Percentiles rank a stretch among this genome's conserved stretches.
Evolutionary conservation across 345 rosid species (phyloP).

Genomic region (Lepidium didymum): DNA sequence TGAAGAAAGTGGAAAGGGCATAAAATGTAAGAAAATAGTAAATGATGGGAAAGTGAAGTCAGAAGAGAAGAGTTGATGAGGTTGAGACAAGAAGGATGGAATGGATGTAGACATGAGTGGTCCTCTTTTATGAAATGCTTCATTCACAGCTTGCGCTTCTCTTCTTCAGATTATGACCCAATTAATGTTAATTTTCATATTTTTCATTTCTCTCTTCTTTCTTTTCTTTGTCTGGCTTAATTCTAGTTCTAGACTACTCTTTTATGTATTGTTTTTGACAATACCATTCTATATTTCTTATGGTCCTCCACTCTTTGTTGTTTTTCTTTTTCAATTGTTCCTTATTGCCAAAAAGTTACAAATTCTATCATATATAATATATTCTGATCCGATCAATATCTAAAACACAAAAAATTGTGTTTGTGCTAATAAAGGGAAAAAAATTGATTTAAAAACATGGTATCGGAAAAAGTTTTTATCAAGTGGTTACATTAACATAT

Average conservation of each 20-base stretch:
- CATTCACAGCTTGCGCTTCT: conserved; percentile 30
- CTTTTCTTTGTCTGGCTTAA: background rate
- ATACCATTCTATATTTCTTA: background rate
- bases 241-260: conserved; percentile 7
- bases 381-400: background rate
- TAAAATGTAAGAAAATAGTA: background rate
- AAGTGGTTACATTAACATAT: too few relatives aligned
- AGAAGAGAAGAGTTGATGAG: conserved; percentile 3
- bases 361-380: background rate
- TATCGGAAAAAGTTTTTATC: too few relatives aligned
- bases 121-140: background rate
- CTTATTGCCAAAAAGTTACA: background rate
- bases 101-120: conserved; percentile 18
- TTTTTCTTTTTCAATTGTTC: background rate
- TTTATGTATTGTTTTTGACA: background rate
- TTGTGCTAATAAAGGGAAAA: too few relatives aligned
- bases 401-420: too few relatives aligned
- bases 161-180: conserved; percentile 20
- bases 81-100: conserved; percentile 17
- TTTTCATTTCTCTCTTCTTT: background rate
- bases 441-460: too few relatives aligned
- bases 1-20: background rate
- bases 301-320: conserved; percentile 18
- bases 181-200: background rate
- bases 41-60: background rate